Percentiles rank a stretch among this genome's conserved stretches.
phyloP scores from a whole-genome alignment of 75 land plant genomes.

The Ceratopteris richardii region DNA sequence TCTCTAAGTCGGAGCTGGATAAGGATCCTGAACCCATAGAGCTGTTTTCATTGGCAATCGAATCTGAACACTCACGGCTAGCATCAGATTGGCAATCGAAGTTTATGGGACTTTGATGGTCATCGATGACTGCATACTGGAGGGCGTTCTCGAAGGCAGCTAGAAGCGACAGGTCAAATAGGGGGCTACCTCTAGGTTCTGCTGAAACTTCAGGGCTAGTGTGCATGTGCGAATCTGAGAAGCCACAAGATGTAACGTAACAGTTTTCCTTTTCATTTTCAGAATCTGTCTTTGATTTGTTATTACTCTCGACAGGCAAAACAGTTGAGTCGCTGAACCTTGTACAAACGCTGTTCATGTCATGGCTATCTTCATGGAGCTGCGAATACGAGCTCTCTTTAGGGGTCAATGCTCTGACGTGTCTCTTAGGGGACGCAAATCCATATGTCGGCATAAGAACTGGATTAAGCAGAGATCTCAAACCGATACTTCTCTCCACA shows the following conservation, averaged over 20 bases:
- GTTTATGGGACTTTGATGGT: too few species aligned
- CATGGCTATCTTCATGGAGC: not conserved
- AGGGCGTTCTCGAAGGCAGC: conserved; percentile 1
- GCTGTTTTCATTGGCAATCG: not conserved
- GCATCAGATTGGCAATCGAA: conserved; percentile 1
- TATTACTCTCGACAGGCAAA: not conserved
- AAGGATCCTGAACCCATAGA: not conserved
- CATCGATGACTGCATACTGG: too few species aligned
- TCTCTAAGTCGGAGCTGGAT: not conserved
- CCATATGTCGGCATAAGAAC: not conserved
- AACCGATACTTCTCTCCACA: not conserved
- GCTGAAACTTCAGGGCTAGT: not conserved
- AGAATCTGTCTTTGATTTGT: not conserved
- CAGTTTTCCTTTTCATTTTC: too few species aligned
- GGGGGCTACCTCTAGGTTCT: not conserved
- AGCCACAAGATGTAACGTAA: too few species aligned
- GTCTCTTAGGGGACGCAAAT: conserved; percentile 1
- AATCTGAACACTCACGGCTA: not conserved
- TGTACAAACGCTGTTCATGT: not conserved
- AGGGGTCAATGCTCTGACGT: not conserved
- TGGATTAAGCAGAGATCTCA: not conserved
- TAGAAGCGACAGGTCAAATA: conserved; percentile 1
- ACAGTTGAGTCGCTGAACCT: not conserved
- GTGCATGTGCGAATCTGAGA: too few species aligned
- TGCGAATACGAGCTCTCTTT: not conserved